Evolutionary conservation across 2,329 filamentous ascomycete species (phyloP).

Genomic region (Apiospora koreana): DNA sequence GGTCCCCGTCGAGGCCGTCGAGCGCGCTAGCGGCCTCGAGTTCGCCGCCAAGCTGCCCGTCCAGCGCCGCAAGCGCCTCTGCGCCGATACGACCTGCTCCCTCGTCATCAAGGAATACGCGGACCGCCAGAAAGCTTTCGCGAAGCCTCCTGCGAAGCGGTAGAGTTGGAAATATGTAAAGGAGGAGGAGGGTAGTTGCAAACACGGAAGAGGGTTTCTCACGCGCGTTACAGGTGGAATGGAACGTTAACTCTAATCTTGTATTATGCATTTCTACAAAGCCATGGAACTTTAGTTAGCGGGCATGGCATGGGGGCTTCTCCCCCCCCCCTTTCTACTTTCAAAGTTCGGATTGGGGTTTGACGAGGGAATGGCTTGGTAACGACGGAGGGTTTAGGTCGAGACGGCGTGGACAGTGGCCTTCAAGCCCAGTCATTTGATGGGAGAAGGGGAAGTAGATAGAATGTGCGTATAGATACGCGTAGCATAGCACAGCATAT

Average conservation of each 20-base stretch:
- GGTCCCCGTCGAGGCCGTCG: conserved; percentile 89
- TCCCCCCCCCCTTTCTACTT: neutral
- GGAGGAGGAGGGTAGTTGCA: neutral
- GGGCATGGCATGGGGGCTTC: neutral
- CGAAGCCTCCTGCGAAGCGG: conserved; percentile 35
- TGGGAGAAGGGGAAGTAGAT: conserved; percentile 7
- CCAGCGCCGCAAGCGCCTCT: conserved; percentile 75
- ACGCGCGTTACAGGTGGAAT: neutral
- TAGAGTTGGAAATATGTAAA: neutral
- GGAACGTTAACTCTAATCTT: neutral
- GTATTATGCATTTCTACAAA: neutral
- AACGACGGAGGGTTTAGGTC: neutral
- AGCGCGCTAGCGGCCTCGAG: conserved; percentile 88
- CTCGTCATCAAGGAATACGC: conserved; percentile 80
- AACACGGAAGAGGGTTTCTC: neutral
- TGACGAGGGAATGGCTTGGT: neutral
- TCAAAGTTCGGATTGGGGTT: neutral
- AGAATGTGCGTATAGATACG: neutral
- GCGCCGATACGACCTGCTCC: conserved; percentile 82
- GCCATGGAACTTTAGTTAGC: neutral
- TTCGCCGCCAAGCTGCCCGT: conserved; percentile 80
- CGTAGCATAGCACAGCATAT: conserved; percentile 20
- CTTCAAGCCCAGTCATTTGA: neutral
- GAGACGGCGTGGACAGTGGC: neutral
- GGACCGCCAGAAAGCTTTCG: conserved; percentile 60